Base-by-base conservation (phyloP, 495 filamentous ascomycete species). In the Bombardia bombarda region DNA sequence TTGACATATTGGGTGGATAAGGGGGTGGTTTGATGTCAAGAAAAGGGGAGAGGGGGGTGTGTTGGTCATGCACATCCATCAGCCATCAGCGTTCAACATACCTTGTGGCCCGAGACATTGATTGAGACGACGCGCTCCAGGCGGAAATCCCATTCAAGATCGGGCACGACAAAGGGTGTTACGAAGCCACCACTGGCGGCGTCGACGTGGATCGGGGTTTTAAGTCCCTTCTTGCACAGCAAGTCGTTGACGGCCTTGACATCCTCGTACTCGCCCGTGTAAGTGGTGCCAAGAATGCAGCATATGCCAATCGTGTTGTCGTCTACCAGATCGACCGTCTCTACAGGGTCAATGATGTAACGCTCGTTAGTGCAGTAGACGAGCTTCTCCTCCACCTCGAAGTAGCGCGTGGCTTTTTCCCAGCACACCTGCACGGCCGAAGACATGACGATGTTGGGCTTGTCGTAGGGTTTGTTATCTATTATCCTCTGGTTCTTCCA, bases 291-390 rank as follows among this genome's bases (percentile, higher is more conserved):
- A 10, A 95, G 62, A 52, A 95, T 94, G 28, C 77, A 72, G 57
- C 88, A 94, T 56, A 95, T 95, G 43, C 89, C 89, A 55, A 95
- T 93, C 6, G 89, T 95, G 62, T 95, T 94, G 71, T 95, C 89
- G 48, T 95, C 89, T 4, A 94, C 75, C n/a, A 93, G 62, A 40
- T 83, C 69, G 19, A 94, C 84, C 1, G 86, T 83, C 67, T 90
- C 67, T 53, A 80, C 66, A 7, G 89, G 89, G 62, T 95, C 89
- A 55, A 95, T 90, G 28, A 92, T 84, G 54, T 77, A 94, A 46
- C 89, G 82, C 5, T 82, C 75, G 13, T 75, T 67, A 2, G 84
- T 87, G 66, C 88, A 94, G 67, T 82, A 92, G 38, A 90, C 84
- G 43, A 86, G 85, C 60, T 81, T 82, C 70, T 95, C 88, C 57